Percentiles rank a stretch among this genome's conserved stretches.
phyloP scores from a whole-genome alignment of 2,329 filamentous ascomycete species.

The Epichloe aotearoae region DNA sequence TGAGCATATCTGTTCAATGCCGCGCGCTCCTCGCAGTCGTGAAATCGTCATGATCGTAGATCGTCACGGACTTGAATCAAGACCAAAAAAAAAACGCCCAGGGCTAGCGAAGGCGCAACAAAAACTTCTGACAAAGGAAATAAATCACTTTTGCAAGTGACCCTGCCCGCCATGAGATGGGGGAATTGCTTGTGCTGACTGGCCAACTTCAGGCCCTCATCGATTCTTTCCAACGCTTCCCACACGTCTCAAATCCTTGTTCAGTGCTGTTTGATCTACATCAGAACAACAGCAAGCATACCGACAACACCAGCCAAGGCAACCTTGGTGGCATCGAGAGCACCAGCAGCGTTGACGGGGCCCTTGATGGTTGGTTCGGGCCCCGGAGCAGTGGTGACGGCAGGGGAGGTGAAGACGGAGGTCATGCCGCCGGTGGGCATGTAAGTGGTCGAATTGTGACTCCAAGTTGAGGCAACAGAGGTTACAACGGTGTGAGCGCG shows the following conservation, averaged over 20 bases:
- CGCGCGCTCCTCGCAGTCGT: background rate
- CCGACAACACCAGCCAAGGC: slow-evolving; percentile 37
- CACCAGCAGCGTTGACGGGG: slow-evolving; percentile 28
- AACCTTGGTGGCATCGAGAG: slow-evolving; percentile 30
- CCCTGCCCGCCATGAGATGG: background rate
- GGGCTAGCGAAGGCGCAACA: background rate
- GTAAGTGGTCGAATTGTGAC: slow-evolving; percentile 22
- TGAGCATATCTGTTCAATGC: background rate
- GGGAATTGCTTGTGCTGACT: background rate
- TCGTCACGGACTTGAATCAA: slow-evolving; percentile 6
- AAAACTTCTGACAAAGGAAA: slow-evolving; percentile 2
- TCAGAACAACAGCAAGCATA: slow-evolving; percentile 34
- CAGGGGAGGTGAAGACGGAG: slow-evolving; percentile 10
- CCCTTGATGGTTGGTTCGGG: slow-evolving; percentile 22
- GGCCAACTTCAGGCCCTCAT: background rate
- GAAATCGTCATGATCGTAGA: slow-evolving; percentile 9
- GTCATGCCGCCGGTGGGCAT: slow-evolving; percentile 14
- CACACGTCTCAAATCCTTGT: too few species aligned
- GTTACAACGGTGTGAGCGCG: slow-evolving; percentile 16
- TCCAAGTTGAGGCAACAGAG: slow-evolving; percentile 4
- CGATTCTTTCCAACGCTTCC: background rate
- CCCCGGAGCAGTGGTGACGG: slow-evolving; percentile 10
- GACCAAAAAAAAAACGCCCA: background rate
- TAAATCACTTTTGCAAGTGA: background rate
- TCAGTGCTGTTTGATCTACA: slow-evolving; percentile 25